These are phyloP conservation scores for Cerioporus squamosus DNA, from an alignment of 1,284 basidiomycete genomes.

Conservation along the genomic window DNA sequence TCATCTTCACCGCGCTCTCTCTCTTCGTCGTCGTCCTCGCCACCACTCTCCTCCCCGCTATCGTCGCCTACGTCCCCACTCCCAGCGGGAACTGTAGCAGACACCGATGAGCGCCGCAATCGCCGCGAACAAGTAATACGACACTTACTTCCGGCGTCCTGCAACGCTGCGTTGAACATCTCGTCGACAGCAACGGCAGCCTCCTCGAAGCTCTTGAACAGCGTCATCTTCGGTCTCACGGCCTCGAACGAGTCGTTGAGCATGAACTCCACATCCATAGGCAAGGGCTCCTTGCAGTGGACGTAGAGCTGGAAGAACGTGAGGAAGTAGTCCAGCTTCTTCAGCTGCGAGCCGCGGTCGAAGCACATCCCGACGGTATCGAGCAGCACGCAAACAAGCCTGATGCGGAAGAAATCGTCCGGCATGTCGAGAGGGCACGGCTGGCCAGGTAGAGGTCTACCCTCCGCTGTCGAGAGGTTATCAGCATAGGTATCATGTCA, in stretches of 20 bases:
- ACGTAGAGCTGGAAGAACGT: constrained; percentile 92
- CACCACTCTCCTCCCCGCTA: constrained; percentile 74
- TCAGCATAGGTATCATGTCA: constrained; percentile 6
- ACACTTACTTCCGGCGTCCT: constrained; percentile 57
- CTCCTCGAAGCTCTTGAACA: constrained; percentile 80
- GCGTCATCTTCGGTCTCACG: constrained; percentile 74
- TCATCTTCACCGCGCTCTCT: constrained; percentile 58
- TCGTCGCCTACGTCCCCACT: constrained; percentile 48
- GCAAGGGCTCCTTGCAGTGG: constrained; percentile 83
- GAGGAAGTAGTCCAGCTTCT: constrained; percentile 92
- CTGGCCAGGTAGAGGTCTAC: constrained; percentile 85
- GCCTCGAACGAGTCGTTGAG: constrained; percentile 91
- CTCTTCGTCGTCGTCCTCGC: constrained; percentile 51
- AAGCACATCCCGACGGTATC: constrained; percentile 99
- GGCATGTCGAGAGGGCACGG: constrained; percentile 84
- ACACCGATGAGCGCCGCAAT: not conserved
- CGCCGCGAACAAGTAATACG: too few relatives aligned
- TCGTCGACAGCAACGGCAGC: constrained; percentile 89
- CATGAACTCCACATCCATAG: constrained; percentile 99
- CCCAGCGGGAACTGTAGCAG: constrained; percentile 42
- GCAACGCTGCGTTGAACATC: constrained; percentile 73
- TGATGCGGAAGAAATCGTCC: constrained; percentile 95
- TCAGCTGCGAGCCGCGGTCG: constrained; percentile 88
- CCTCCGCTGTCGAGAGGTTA: constrained; percentile 64
- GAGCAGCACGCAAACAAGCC: constrained; percentile 90